Evolutionary conservation across 148 eudicot genomes (phyloP).

Genomic region (Nyssa sinensis): DNA sequence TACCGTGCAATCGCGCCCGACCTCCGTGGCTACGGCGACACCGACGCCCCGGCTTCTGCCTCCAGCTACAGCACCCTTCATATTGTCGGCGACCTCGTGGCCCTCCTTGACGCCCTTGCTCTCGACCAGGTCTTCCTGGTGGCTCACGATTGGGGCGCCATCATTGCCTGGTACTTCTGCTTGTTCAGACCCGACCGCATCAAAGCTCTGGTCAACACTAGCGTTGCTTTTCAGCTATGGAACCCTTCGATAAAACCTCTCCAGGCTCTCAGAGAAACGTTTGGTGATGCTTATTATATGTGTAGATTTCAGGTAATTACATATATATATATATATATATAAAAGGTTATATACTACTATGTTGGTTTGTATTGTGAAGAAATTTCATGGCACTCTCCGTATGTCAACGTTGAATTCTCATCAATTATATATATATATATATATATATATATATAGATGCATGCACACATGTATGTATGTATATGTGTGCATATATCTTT

Average conservation of each 20-base stretch:
- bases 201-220: slow-evolving; percentile 41
- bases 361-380: too few relatives aligned
- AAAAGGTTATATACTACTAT: too few relatives aligned
- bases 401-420: too few relatives aligned
- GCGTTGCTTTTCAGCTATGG: slow-evolving; percentile 36
- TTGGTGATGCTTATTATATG: slow-evolving; percentile 50
- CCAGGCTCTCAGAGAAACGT: slow-evolving; percentile 22
- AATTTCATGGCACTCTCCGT: too few relatives aligned
- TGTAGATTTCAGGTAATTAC: slow-evolving; percentile 47
- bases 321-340: background rate
- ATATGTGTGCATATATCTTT: too few relatives aligned
- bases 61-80: slow-evolving; percentile 33
- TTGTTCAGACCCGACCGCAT: slow-evolving; percentile 39
- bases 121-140: slow-evolving; percentile 36
- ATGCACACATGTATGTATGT: too few relatives aligned
- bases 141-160: slow-evolving; percentile 61
- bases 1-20: slow-evolving; percentile 48
- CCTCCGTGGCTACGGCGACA: slow-evolving; percentile 49
- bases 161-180: too few relatives aligned
- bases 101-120: slow-evolving; percentile 26
- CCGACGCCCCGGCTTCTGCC: slow-evolving; percentile 31
- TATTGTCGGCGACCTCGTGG: slow-evolving; percentile 39
- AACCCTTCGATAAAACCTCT: slow-evolving; percentile 29
- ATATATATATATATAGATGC: too few relatives aligned
- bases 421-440: too few relatives aligned